These are phyloP conservation scores for Blastobotrys attinorum DNA, from an alignment of 805 yeast genomes.

Conservation along the genomic window DNA sequence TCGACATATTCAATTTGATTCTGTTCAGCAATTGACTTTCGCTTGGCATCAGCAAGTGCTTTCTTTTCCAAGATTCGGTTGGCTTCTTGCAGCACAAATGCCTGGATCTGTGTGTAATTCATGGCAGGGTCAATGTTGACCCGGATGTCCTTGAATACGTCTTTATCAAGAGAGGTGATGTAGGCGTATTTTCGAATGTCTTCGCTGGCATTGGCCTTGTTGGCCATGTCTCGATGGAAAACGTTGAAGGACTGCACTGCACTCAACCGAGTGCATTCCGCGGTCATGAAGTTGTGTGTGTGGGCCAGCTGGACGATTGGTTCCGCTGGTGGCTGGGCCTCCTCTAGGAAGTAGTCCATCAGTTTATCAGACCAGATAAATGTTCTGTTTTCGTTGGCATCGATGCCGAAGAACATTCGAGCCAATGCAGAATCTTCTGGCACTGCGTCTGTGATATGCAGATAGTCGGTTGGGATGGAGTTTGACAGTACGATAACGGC, in stretches of 20 bases:
- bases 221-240: background rate
- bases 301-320: background rate
- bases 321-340: background rate
- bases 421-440: background rate
- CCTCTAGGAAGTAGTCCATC: background rate
- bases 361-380: background rate
- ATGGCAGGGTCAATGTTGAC: background rate
- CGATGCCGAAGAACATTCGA: background rate
- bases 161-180: background rate
- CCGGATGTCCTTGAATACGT: background rate
- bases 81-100: background rate
- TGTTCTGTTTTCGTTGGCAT: background rate
- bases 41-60: no score
- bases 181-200: background rate
- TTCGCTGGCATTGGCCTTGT: background rate
- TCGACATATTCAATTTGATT: no score
- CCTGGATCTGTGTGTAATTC: background rate
- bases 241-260: background rate
- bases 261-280: background rate
- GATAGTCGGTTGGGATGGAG: background rate
- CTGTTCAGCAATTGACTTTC: no score
- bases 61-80: background rate
- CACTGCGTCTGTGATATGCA: background rate
- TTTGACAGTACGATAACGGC: background rate
- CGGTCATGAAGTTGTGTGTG: background rate